Conservation (phyloP, 129 eudicot genomes). For the Ambrosia artemisiifolia region DNA sequence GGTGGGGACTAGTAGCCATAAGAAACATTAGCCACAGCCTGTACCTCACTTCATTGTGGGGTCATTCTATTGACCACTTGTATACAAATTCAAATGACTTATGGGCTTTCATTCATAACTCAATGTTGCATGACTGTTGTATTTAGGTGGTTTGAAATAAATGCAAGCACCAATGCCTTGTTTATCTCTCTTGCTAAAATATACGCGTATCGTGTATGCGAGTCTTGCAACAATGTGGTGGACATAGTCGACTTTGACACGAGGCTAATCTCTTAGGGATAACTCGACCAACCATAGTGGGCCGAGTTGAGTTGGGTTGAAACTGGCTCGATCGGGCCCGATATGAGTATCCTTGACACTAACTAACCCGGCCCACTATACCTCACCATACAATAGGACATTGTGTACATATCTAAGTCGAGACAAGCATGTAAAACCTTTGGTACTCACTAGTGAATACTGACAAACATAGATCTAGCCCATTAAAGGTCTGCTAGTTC, state of each 20-base stretch:
- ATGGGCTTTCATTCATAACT: constrained; percentile 10
- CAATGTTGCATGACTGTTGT: neutral
- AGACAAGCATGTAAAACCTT: constrained; percentile 73
- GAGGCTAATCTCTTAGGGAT: too few species aligned
- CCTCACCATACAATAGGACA: constrained; percentile 72
- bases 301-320: neutral
- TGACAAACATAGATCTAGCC: constrained; percentile 75
- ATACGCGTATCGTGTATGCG: neutral
- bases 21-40: constrained; percentile 31
- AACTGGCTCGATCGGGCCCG: neutral
- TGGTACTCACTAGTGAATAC: constrained; percentile 18
- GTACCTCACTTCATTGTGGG: constrained; percentile 35
- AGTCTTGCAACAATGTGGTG: too few species aligned
- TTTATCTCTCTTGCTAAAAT: constrained; percentile 14
- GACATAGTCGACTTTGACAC: too few species aligned
- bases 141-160: constrained; percentile 36
- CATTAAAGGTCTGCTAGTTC: constrained; percentile 83
- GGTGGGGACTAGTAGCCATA: constrained; percentile 30
- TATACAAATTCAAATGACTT: neutral
- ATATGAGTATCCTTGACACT: neutral
- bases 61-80: constrained; percentile 19
- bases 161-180: constrained; percentile 66
- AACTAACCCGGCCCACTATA: constrained; percentile 85
- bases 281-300: neutral
- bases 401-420: constrained; percentile 73